A percentile compares a stretch with the other conserved stretches of the same genome.
Conservation (phyloP, 495 filamentous ascomycete species). For the Penicillium fimorum region DNA sequence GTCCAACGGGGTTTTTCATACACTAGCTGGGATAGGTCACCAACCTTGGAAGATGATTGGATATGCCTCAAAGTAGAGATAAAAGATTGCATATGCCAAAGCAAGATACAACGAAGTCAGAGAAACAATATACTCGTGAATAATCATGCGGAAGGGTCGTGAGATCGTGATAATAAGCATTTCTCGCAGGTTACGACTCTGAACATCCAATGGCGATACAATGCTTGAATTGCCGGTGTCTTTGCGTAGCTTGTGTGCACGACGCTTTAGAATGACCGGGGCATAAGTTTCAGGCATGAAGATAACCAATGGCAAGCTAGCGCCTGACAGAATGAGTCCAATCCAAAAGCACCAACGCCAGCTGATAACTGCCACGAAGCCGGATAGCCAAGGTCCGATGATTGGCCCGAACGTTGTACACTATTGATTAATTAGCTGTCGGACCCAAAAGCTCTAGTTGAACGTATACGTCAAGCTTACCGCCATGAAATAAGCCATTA, state of each 20-base stretch:
- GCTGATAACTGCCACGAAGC: constrained; percentile 55
- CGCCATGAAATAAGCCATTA: constrained; percentile 69
- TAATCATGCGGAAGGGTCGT: constrained; percentile 45
- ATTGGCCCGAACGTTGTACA: constrained; percentile 63
- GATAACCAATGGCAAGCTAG: constrained; percentile 42
- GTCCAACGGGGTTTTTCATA: not conserved
- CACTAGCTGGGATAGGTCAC: constrained; percentile 1
- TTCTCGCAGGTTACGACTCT: constrained; percentile 44
- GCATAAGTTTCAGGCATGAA: constrained; percentile 67
- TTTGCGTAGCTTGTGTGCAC: constrained; percentile 64
- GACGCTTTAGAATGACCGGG: constrained; percentile 62
- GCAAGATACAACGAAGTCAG: constrained; percentile 67
- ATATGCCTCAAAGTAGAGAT: constrained; percentile 70
- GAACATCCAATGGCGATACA: constrained; percentile 46
- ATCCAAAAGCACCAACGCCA: constrained; percentile 70
- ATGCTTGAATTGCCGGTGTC: constrained; percentile 55
- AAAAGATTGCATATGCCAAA: constrained; percentile 71
- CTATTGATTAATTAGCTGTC: constrained; percentile 26
- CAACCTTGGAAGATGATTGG: constrained; percentile 61
- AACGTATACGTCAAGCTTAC: constrained; percentile 35
- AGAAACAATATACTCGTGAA: constrained; percentile 60
- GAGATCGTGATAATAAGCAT: constrained; percentile 46
- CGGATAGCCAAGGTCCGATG: constrained; percentile 62
- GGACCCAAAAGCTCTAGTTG: too few species aligned
- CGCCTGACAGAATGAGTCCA: constrained; percentile 54